Evolutionary conservation across 176 grass and related monocot genomes (phyloP).

Genomic region (Oryza longistaminata): DNA sequence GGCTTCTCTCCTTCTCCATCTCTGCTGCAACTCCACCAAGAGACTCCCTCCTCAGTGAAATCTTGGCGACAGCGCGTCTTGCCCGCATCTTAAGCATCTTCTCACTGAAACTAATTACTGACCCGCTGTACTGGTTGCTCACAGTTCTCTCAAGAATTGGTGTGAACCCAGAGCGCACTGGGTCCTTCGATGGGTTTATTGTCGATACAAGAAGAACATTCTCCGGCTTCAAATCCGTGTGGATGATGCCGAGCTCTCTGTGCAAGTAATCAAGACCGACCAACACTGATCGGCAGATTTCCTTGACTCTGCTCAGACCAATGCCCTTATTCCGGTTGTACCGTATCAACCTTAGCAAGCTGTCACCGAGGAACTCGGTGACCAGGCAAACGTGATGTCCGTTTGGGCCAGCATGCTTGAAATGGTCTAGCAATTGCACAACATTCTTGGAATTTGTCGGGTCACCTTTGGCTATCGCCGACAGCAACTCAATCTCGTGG

Average conservation of each 20-base stretch:
- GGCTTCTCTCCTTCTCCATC: constrained; percentile 61
- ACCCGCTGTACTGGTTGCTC: constrained; percentile 45
- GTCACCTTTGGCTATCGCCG: constrained; percentile 69
- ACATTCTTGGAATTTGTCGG: constrained; percentile 70
- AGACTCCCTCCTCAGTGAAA: constrained; percentile 62
- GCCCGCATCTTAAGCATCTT: constrained; percentile 80
- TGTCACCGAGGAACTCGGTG: constrained; percentile 78
- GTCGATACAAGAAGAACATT: constrained; percentile 86
- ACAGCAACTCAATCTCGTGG: constrained; percentile 80
- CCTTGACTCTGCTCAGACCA: constrained; percentile 57
- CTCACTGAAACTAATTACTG: constrained; percentile 55
- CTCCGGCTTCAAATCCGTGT: constrained; percentile 86
- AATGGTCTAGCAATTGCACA: constrained; percentile 68
- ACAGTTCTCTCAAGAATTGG: constrained; percentile 73
- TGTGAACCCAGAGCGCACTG: constrained; percentile 47
- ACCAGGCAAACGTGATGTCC: constrained; percentile 78
- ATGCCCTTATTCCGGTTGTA: constrained; percentile 80
- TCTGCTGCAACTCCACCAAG: constrained; percentile 47
- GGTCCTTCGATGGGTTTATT: constrained; percentile 88
- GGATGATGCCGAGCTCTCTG: constrained; percentile 69
- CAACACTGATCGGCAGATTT: constrained; percentile 74
- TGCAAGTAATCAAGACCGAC: constrained; percentile 84
- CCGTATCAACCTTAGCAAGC: constrained; percentile 71
- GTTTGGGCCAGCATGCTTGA: constrained; percentile 89
- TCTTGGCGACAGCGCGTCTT: constrained; percentile 60